Evolutionary conservation across 23 red algal genomes (phyloP).

Genomic region (Chondrus crispus): DNA sequence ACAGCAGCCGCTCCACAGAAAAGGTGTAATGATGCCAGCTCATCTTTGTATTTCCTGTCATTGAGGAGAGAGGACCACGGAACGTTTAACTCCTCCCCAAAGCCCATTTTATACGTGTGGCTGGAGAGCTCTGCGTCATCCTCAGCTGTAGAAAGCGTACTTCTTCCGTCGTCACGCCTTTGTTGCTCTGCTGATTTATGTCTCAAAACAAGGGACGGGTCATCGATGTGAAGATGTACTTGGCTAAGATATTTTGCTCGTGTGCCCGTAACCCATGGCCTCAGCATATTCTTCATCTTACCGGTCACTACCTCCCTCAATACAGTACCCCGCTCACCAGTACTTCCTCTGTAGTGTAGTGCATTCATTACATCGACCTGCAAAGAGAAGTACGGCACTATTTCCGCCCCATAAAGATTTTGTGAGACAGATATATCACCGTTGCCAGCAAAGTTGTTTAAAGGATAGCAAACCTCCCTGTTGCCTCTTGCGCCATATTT

Average conservation of each 20-base stretch:
- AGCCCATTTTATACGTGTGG: not conserved
- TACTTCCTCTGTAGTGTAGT: not conserved
- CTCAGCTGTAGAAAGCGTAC: not conserved
- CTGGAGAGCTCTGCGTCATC: not conserved
- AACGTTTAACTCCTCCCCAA: not conserved
- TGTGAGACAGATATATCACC: no score
- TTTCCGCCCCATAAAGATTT: no score
- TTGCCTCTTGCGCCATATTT: not conserved
- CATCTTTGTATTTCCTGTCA: not conserved
- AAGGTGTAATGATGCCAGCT: not conserved
- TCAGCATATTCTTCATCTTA: not conserved
- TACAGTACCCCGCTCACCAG: not conserved
- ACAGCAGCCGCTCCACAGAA: not conserved
- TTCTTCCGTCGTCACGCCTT: not conserved
- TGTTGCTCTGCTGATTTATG: not conserved
- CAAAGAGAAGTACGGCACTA: not conserved
- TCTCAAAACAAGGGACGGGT: not conserved
- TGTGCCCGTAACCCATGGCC: not conserved
- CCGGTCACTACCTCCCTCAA: not conserved
- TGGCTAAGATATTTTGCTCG: not conserved
- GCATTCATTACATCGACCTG: conserved; percentile 1
- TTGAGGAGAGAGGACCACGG: not conserved
- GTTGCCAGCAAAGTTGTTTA: no score
- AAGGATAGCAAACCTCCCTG: not conserved
- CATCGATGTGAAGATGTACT: not conserved